Base-by-base conservation (phyloP, 108 stramenopile species). In the Conticribra guillardii region DNA sequence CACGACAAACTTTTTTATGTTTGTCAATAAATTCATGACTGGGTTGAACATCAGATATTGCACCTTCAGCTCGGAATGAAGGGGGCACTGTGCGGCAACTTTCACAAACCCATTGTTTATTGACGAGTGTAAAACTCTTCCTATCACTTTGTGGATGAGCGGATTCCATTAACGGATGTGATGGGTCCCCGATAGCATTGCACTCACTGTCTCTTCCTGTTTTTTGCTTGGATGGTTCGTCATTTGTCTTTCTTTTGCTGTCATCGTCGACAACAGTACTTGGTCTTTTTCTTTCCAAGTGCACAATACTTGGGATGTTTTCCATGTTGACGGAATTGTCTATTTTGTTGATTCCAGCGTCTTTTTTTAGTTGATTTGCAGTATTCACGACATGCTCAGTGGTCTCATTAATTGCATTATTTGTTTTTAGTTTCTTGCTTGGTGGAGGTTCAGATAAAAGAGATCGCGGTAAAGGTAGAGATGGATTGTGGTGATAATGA, bases 401-500 rank as follows among this genome's bases (percentile, higher is more conserved):
- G 17, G 4, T 49, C 30, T 11, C 34, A 15, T 45, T 63, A 44
- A 15, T 63, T 1, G 28, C 3, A 15, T 21, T 31, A 9, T 4
- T 18, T 59, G 11, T 1, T 37, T 17, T 41, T 59, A 15, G 50
- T 53, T 31, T 65, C 19, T 51, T 4, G 4, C 3, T 28, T 30
- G 32, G 50, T 19, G 18, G n/a, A n/a, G n/a, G n/a, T n/a, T n/a
- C n/a, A n/a, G n/a, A n/a, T n/a, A n/a, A 17, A 8, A 53, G 21
- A 1, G 64, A 37, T 22, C 5, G 11, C 0, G 64, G 64, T 51
- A 53, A 30, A 1, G 64, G 64, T 18, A 52, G 7, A 11, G 61
- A 27, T 47, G 47, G 47, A 62, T 62, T 46, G 15, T 62, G 50
- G 27, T 8, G 26, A 22, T 65, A 65, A 23, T 65, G 64, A 65